These are phyloP conservation scores for Macadamia tetraphylla DNA, from an alignment of 164 flowering plant genomes.

Conservation along the genomic window DNA sequence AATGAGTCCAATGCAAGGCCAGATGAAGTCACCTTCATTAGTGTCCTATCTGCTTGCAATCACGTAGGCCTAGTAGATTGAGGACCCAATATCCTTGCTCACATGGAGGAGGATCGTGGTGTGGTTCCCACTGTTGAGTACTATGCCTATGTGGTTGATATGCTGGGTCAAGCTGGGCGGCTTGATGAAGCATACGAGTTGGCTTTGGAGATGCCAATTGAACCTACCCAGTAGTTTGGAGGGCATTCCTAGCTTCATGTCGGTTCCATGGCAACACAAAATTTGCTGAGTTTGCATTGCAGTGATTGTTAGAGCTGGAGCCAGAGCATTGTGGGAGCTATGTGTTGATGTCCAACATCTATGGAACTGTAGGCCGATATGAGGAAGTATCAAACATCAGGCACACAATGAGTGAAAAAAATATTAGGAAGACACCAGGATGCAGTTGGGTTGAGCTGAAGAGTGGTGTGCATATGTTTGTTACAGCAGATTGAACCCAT, in stretches of 20 bases:
- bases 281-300: too few relatives aligned
- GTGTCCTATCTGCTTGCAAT: constrained; percentile 12
- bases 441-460: constrained; percentile 77
- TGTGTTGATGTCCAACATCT: constrained; percentile 32
- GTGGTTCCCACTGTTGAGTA: constrained; percentile 37
- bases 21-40: too few relatives aligned
- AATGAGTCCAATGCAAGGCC: too few relatives aligned
- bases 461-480: constrained; percentile 51
- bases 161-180: constrained; percentile 64
- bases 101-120: constrained; percentile 13
- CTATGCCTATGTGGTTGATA: constrained; percentile 58
- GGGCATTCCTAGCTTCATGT: too few relatives aligned
- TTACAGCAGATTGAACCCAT: constrained; percentile 44
- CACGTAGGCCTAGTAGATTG: constrained; percentile 47
- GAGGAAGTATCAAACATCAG: constrained; percentile 54
- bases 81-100: constrained; percentile 31
- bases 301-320: too few relatives aligned
- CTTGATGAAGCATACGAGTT: constrained; percentile 37
- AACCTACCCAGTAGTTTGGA: too few relatives aligned
- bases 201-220: too few relatives aligned
- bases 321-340: constrained; percentile 14
- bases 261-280: too few relatives aligned
- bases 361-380: constrained; percentile 34
- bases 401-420: constrained; percentile 40
- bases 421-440: constrained; percentile 62